A percentile compares a stretch with the other conserved stretches of the same genome.
phyloP scores from a whole-genome alignment of 2,329 filamentous ascomycete species.

The Apiospora phragmitis region DNA sequence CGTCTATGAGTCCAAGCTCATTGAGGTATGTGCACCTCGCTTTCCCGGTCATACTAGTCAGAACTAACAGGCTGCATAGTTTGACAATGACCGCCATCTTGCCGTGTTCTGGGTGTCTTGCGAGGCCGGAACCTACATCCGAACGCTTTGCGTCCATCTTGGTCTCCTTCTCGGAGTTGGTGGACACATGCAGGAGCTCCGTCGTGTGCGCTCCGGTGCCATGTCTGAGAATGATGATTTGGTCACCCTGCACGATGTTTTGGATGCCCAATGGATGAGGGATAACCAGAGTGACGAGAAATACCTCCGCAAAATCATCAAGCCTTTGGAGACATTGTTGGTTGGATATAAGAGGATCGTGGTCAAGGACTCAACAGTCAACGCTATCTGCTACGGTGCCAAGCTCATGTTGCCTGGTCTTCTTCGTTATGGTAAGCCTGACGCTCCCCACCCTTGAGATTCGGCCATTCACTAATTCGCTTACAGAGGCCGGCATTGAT shows the following conservation, averaged over 20 bases:
- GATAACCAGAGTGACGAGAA: slow-evolving; percentile 96
- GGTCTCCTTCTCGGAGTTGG: slow-evolving; percentile 77
- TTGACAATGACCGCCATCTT: slow-evolving; percentile 96
- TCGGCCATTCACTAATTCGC: slow-evolving; percentile 13
- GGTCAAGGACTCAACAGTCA: slow-evolving; percentile 95
- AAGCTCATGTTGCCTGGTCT: slow-evolving; percentile 99
- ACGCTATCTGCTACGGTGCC: slow-evolving; percentile 96
- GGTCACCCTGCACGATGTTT: slow-evolving; percentile 91
- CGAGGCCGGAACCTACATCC: slow-evolving; percentile 97
- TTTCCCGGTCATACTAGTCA: too few species aligned
- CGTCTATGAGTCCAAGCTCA: slow-evolving; percentile 94
- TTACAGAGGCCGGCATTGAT: slow-evolving; percentile 80
- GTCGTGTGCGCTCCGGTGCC: slow-evolving; percentile 88
- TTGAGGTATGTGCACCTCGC: slow-evolving; percentile 51
- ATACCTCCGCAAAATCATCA: slow-evolving; percentile 87
- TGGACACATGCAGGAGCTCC: slow-evolving; percentile 97
- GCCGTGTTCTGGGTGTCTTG: slow-evolving; percentile 99
- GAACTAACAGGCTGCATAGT: slow-evolving; percentile 39
- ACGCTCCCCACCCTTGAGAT: slow-evolving; percentile 1
- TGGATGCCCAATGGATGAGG: slow-evolving; percentile 90
- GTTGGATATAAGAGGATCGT: slow-evolving; percentile 95
- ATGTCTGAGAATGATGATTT: slow-evolving; percentile 90
- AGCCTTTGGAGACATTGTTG: slow-evolving; percentile 88
- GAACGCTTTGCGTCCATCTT: slow-evolving; percentile 94
- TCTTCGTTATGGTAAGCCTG: slow-evolving; percentile 75